These are phyloP conservation scores for Xylaria sp. DNA, from an alignment of 2,329 filamentous ascomycete genomes.

Conservation along the genomic window DNA sequence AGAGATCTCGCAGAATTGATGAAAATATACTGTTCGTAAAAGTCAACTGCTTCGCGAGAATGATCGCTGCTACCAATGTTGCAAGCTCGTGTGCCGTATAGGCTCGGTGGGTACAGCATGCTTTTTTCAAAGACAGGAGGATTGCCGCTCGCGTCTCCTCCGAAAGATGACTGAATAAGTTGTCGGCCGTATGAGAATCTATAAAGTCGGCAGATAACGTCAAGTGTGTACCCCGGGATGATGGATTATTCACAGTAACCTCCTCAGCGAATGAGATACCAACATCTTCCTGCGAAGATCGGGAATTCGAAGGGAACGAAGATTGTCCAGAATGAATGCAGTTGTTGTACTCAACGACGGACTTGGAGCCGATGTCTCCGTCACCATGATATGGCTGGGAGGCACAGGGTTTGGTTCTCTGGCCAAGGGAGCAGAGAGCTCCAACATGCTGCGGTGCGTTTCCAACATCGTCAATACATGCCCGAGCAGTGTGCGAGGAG, in stretches of 20 bases:
- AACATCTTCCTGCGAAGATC: conserved; percentile 41
- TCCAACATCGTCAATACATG: conserved; percentile 45
- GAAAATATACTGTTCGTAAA: conserved; percentile 29
- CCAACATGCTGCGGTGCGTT: conserved; percentile 37
- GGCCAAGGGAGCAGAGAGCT: conserved; percentile 42
- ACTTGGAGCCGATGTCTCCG: conserved; percentile 49
- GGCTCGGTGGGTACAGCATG: conserved; percentile 31
- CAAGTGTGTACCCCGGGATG: conserved; percentile 31
- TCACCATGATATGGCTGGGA: conserved; percentile 41
- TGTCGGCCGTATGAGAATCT: conserved; percentile 13
- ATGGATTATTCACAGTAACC: conserved; percentile 18
- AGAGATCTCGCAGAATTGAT: conserved; percentile 15
- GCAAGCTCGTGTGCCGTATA: conserved; percentile 21
- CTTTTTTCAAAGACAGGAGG: conserved; percentile 40
- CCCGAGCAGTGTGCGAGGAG: conserved; percentile 37
- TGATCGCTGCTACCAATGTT: conserved; percentile 1
- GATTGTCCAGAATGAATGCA: conserved; percentile 41
- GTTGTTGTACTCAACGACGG: conserved; percentile 40
- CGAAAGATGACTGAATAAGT: conserved; percentile 31
- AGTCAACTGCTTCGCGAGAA: conserved; percentile 14
- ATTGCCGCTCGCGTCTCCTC: conserved; percentile 34
- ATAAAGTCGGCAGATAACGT: conserved; percentile 34
- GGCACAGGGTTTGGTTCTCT: conserved; percentile 40
- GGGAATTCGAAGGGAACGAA: conserved; percentile 40
- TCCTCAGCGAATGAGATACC: conserved; percentile 46